Base-by-base conservation (phyloP, 192 early-diverging fungal species). In the Coemansia sp. region DNA sequence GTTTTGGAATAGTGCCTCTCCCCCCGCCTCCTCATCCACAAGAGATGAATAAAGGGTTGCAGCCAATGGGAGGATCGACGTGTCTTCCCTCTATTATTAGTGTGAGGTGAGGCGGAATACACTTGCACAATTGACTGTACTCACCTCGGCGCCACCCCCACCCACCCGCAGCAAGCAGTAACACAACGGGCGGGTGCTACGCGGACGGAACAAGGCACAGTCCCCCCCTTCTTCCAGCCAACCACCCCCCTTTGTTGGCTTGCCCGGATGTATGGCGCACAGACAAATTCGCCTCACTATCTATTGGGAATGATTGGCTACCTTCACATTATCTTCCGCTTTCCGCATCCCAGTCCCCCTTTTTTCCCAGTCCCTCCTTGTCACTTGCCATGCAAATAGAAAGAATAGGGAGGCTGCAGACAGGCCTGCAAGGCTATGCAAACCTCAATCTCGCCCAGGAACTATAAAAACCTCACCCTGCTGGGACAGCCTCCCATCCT, bases 341-440 rank as follows among this genome's bases (percentile, higher is more conserved):
- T 60, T 60, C 57, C 57, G 57, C 57, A 16, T 60, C 31, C 31
- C 57, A 60, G 57, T 60, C 55, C 29, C 49, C 8, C n/a, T 50
- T 50, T 50, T 50, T 50, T 50, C 49, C 41, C 41, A 43, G 41
- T 50, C 20, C 16, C 20, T 49, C 47, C 27, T 8, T 60, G 29
- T 31, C 53, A 55, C 53, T 55, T 55, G 53, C 27, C 53, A 50
- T 1, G n/a, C 27, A 15, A 27, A 55, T 27, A 31, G 27, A 55
- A 55, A 55, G 53, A 55, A 15, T 55, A 31, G 53, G 53, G 53
- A 31, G 49, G 49, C 49, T 50, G 49, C 49, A 50, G 49, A n/a
- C 9, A 5, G 36, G 36, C 8, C 49, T n/a, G 49, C 49, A 50
- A 50, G 49, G 49, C 49, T 50, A 50, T 22, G 49, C 49, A 20